Evolutionary conservation across 208 protist species (phyloP).

Genomic region (Crithidia sp.): DNA sequence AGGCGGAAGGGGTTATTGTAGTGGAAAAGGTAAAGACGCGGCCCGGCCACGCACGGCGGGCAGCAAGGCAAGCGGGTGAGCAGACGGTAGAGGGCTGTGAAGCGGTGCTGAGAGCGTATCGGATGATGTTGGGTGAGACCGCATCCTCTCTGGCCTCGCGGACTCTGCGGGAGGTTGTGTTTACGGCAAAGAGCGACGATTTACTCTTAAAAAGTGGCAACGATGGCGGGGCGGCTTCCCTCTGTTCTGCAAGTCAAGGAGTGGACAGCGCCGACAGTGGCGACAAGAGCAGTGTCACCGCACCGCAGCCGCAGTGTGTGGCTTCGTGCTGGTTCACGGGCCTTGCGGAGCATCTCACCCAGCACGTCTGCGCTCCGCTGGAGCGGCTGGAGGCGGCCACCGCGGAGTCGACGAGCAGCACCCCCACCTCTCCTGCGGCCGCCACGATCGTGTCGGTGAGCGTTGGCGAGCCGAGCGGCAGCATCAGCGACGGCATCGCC

Average conservation of each 20-base stretch:
- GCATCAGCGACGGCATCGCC: background rate
- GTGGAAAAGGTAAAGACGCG: background rate
- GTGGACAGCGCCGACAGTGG: no score
- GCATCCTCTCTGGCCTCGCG: background rate
- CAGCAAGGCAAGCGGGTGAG: background rate
- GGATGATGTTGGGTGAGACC: background rate
- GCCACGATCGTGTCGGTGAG: background rate
- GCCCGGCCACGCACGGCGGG: background rate
- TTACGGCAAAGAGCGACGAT: no score
- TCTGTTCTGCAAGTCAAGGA: no score
- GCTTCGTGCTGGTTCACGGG: conserved; percentile 9
- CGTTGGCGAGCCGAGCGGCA: background rate
- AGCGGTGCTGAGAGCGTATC: background rate
- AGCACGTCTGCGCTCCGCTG: conserved; percentile 23
- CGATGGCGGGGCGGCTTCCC: no score
- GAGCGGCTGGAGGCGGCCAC: conserved; percentile 27
- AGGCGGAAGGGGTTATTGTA: background rate
- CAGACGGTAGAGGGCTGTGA: background rate
- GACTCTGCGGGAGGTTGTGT: background rate
- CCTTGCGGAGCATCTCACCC: conserved; percentile 7
- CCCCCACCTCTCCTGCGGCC: background rate
- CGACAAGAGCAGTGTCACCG: no score
- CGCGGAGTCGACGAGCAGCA: conserved; percentile 16
- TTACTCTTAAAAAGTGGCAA: no score
- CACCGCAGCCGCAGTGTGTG: background rate